phyloP scores from a whole-genome alignment of 768 basidiomycete species.

The Hortiboletus campestris region DNA sequence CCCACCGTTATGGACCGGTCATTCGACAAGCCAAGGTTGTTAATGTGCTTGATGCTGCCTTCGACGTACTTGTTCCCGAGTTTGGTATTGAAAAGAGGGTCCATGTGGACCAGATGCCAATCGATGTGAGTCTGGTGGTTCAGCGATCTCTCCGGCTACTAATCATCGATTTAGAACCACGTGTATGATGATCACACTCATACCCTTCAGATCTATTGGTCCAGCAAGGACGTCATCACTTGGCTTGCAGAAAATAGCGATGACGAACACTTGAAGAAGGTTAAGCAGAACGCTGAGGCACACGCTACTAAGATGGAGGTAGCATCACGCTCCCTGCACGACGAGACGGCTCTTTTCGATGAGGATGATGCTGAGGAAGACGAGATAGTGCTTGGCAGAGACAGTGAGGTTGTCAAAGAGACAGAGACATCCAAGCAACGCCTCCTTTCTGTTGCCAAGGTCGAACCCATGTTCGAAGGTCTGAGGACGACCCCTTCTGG shows the following conservation, averaged over 20 bases:
- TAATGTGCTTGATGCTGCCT: constrained; percentile 95
- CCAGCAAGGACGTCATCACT: constrained; percentile 86
- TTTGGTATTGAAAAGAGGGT: constrained; percentile 99
- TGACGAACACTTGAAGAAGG: constrained; percentile 93
- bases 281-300: constrained; percentile 89
- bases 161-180: constrained; percentile 63
- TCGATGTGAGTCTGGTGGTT: constrained; percentile 61
- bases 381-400: constrained; percentile 75
- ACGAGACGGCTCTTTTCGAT: constrained; percentile 86
- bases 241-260: constrained; percentile 96
- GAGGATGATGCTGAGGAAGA: constrained; percentile 82
- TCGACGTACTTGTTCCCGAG: constrained; percentile 94
- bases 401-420: constrained; percentile 37
- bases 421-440: constrained; percentile 77
- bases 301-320: constrained; percentile 92
- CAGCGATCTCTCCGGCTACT: constrained; percentile 2
- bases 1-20: constrained; percentile 93
- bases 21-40: constrained; percentile 94
- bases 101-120: constrained; percentile 98
- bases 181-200: constrained; percentile 95
- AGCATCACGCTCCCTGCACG: constrained; percentile 77
- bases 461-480: constrained; percentile 81
- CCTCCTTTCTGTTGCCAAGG: constrained; percentile 69
- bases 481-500: constrained; percentile 67
- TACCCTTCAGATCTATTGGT: constrained; percentile 95